Conservation (phyloP, 2,329 filamentous ascomycete genomes). For the Pseudogymnoascus sp. region DNA sequence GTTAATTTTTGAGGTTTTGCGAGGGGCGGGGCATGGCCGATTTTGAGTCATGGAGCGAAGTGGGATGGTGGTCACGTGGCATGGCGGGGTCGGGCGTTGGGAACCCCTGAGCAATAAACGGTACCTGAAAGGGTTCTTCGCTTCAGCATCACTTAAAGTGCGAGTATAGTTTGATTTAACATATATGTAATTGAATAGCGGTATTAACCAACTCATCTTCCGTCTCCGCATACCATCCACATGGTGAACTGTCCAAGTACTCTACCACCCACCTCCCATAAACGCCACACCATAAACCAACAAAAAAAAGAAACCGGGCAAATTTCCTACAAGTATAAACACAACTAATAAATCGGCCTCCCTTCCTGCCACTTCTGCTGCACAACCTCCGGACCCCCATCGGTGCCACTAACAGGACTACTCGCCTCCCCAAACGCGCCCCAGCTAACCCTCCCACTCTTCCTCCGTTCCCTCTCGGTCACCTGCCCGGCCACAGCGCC, state of each 20-base stretch:
- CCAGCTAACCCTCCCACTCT: constrained; percentile 36
- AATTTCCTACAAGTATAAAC: background rate
- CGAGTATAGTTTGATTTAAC: background rate
- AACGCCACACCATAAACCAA: background rate
- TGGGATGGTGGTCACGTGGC: background rate
- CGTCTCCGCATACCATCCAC: background rate
- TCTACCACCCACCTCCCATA: background rate
- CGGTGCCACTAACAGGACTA: constrained; percentile 20
- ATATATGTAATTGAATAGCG: background rate
- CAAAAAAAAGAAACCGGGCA: background rate
- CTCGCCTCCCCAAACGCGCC: constrained; percentile 21
- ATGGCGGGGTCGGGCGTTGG: background rate
- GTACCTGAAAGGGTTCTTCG: background rate
- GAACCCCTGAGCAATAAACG: background rate
- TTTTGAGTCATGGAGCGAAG: constrained; percentile 3
- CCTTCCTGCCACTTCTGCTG: constrained; percentile 25
- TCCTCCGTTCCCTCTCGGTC: constrained; percentile 34
- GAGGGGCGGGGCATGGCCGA: background rate
- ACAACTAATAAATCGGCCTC: constrained; percentile 26
- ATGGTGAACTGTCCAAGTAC: background rate
- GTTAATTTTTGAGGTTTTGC: constrained; percentile 2
- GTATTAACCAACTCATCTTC: background rate
- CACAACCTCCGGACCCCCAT: constrained; percentile 20
- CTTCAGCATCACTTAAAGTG: background rate
- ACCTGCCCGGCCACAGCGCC: constrained; percentile 40